Evolutionary conservation across 805 yeast species (phyloP).

Genomic region (Isabelozyma heimii): DNA sequence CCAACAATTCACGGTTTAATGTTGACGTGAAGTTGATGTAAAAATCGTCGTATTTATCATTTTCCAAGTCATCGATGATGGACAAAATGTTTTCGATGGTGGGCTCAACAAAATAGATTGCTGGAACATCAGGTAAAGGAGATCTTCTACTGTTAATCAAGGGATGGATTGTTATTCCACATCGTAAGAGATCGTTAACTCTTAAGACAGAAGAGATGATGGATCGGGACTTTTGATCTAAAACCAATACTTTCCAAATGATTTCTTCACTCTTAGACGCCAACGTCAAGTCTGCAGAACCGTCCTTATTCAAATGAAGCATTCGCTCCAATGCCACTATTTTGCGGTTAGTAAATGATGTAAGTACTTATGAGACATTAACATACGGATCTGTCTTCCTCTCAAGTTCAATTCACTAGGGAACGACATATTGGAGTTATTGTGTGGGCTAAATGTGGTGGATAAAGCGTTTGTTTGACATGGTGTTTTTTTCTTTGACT

Average conservation of each 20-base stretch:
- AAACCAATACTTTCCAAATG: conserved; percentile 86
- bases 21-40: conserved; percentile 87
- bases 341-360: neutral
- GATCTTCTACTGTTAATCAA: conserved; percentile 68
- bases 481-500: too few relatives aligned
- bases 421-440: conserved; percentile 7
- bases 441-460: neutral
- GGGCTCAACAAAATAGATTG: conserved; percentile 87
- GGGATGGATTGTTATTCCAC: conserved; percentile 91
- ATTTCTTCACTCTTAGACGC: conserved; percentile 62
- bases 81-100: conserved; percentile 68
- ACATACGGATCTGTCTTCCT: conserved; percentile 18
- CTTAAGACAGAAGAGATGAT: conserved; percentile 88
- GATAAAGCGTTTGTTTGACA: too few relatives aligned
- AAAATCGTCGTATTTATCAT: conserved; percentile 72
- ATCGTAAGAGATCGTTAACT: conserved; percentile 83
- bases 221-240: conserved; percentile 79
- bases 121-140: conserved; percentile 94
- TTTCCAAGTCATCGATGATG: conserved; percentile 70
- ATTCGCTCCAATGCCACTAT: conserved; percentile 60
- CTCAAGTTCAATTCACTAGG: conserved; percentile 16
- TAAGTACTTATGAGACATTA: neutral
- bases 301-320: conserved; percentile 75
- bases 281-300: conserved; percentile 51
- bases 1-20: conserved; percentile 73